A percentile compares a stretch with the other conserved stretches of the same genome.
These are phyloP conservation scores for Phytophthora megakarya DNA, from an alignment of 352 stramenopile genomes.

Conservation along the genomic window DNA sequence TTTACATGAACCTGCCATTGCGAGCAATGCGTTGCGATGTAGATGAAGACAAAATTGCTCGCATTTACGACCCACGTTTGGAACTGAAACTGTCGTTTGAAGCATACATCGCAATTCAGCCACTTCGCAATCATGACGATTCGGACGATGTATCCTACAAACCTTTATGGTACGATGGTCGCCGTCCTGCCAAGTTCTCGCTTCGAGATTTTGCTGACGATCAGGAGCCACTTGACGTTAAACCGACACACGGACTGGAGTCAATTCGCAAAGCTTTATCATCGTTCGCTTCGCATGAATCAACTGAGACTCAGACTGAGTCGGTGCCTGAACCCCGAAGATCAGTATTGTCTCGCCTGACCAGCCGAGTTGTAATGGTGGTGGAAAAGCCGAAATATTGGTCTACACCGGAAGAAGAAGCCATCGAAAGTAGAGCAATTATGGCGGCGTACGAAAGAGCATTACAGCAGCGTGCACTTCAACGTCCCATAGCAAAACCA, in stretches of 20 bases:
- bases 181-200: slow-evolving; percentile 36
- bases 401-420: slow-evolving; percentile 24
- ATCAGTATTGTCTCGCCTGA: slow-evolving; percentile 22
- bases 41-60: slow-evolving; percentile 40
- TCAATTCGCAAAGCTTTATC: slow-evolving; percentile 26
- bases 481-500: slow-evolving; percentile 9
- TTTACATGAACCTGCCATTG: slow-evolving; percentile 53
- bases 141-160: slow-evolving; percentile 40
- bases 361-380: slow-evolving; percentile 32
- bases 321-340: slow-evolving; percentile 9
- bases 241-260: slow-evolving; percentile 28
- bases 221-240: slow-evolving; percentile 21
- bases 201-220: slow-evolving; percentile 30
- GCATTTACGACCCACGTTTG: slow-evolving; percentile 41
- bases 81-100: slow-evolving; percentile 57
- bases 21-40: slow-evolving; percentile 45
- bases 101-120: slow-evolving; percentile 41
- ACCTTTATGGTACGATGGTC: slow-evolving; percentile 36
- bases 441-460: slow-evolving; percentile 27
- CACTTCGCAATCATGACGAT: slow-evolving; percentile 32
- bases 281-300: slow-evolving; percentile 28
- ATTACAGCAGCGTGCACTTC: slow-evolving; percentile 4
- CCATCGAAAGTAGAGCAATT: slow-evolving; percentile 18
- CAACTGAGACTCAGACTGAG: too few species aligned
- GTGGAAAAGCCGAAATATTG: slow-evolving; percentile 42